These are phyloP conservation scores for Amanita subjunquillea DNA, from an alignment of 768 basidiomycete genomes.

Conservation along the genomic window DNA sequence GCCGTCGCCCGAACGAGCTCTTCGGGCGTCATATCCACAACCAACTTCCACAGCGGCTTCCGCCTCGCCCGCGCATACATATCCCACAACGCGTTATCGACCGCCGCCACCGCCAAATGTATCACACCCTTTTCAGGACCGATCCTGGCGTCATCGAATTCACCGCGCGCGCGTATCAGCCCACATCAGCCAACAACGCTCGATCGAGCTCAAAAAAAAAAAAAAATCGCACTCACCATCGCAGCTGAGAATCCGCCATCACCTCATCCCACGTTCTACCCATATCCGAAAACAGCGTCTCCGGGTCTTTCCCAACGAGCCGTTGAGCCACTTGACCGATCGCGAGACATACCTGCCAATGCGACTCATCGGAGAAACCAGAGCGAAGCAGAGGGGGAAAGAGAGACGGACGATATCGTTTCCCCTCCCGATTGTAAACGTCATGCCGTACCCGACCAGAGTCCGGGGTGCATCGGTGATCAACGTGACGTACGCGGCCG, in stretches of 20 bases:
- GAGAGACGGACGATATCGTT: slow-evolving; percentile 72
- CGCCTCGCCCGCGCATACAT: slow-evolving; percentile 71
- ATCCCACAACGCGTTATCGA: slow-evolving; percentile 93
- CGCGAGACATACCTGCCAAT: slow-evolving; percentile 61
- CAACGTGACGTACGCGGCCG: slow-evolving; percentile 82
- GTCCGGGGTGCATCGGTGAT: slow-evolving; percentile 51
- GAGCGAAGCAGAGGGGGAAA: background rate
- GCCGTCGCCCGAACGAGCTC: slow-evolving; percentile 68
- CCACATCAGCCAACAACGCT: too few species aligned
- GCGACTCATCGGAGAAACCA: background rate
- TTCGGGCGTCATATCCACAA: slow-evolving; percentile 86
- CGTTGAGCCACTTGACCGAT: slow-evolving; percentile 73
- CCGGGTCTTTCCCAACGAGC: slow-evolving; percentile 75
- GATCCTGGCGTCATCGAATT: slow-evolving; percentile 32
- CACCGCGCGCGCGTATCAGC: too few species aligned
- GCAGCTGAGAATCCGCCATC: slow-evolving; percentile 79
- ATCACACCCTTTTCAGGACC: slow-evolving; percentile 96
- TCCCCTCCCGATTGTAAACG: slow-evolving; percentile 89
- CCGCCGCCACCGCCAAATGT: slow-evolving; percentile 79
- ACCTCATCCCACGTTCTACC: slow-evolving; percentile 85
- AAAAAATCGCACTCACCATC: slow-evolving; percentile 59
- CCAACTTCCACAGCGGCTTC: slow-evolving; percentile 91
- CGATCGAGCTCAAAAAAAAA: background rate
- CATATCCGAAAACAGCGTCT: slow-evolving; percentile 82
- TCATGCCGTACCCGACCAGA: slow-evolving; percentile 87